Conservation (phyloP, 2,329 filamentous ascomycete genomes). For the Neurospora sp. region DNA sequence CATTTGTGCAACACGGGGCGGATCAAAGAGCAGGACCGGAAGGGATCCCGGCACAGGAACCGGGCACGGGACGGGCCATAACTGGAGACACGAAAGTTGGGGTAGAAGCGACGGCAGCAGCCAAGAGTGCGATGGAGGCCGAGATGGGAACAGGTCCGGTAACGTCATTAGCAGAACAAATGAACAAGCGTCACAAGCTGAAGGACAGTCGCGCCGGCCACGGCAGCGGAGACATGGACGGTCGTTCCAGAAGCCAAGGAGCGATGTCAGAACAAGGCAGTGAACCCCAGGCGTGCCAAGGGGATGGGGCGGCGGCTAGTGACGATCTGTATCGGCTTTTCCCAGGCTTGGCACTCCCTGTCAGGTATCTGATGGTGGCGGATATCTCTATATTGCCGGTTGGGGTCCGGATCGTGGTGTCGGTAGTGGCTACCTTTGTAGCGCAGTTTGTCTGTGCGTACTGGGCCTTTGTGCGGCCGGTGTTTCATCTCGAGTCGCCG, state of each 20-base stretch:
- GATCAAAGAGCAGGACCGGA: not conserved
- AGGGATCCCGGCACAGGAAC: not conserved
- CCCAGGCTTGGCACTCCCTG: not conserved
- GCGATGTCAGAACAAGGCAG: not conserved
- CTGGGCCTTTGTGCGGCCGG: constrained; percentile 28
- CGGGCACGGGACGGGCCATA: not conserved
- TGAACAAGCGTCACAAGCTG: not conserved
- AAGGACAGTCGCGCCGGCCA: constrained; percentile 5
- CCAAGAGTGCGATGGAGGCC: not conserved
- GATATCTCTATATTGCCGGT: not conserved
- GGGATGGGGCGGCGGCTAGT: not conserved
- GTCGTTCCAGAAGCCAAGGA: constrained; percentile 11
- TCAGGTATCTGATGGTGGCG: not conserved
- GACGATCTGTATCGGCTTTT: not conserved
- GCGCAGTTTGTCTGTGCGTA: constrained; percentile 17
- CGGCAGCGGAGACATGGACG: constrained; percentile 16
- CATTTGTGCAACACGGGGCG: constrained; percentile 11
- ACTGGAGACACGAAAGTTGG: not conserved
- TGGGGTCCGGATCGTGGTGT: not conserved
- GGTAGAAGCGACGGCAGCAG: not conserved
- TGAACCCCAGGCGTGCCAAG: not conserved
- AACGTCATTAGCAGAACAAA: not conserved
- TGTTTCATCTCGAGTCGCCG: constrained; percentile 29
- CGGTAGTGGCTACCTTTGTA: constrained; percentile 11
- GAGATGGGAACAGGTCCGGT: not conserved